Percentiles rank a stretch among this genome's conserved stretches.
Evolutionary conservation across 2,329 filamentous ascomycete species (phyloP).

Genomic region (Parascedosporium putredinis): DNA sequence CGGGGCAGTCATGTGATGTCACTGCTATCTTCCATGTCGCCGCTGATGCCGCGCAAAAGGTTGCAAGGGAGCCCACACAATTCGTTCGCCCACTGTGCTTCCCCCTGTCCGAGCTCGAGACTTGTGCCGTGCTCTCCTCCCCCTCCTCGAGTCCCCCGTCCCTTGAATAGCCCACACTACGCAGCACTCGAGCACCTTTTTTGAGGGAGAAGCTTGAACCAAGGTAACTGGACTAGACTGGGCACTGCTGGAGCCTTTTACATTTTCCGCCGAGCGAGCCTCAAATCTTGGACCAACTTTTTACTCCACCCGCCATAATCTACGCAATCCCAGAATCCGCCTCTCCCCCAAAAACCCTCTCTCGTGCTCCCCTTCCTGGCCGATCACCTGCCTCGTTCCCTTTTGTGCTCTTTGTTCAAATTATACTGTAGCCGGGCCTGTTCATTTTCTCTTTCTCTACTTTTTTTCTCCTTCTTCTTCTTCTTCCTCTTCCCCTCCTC

Average conservation of each 20-base stretch:
- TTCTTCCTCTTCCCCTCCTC: neutral
- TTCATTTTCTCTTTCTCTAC: neutral
- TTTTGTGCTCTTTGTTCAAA: too few species aligned
- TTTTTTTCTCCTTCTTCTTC: neutral
- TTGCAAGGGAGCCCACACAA: too few species aligned
- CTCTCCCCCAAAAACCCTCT: neutral
- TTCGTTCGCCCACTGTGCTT: too few species aligned
- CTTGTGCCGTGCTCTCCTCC: too few species aligned
- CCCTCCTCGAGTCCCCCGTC: too few species aligned
- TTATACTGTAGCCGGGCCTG: too few species aligned
- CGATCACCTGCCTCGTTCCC: too few species aligned
- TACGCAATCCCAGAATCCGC: neutral
- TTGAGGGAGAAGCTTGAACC: neutral
- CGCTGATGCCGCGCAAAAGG: slow-evolving; percentile 7
- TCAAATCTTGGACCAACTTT: neutral
- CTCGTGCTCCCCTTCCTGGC: too few species aligned
- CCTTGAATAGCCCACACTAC: too few species aligned
- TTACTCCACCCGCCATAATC: neutral
- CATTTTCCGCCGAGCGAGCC: neutral
- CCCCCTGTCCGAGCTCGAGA: slow-evolving; percentile 7
- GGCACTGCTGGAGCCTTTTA: neutral
- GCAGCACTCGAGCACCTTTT: too few species aligned
- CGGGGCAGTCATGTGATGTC: slow-evolving; percentile 29
- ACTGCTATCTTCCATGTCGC: slow-evolving; percentile 12
- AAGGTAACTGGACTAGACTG: slow-evolving; percentile 1